Evolutionary conservation across 331 rosid species (phyloP), one percentile per base, ranked within the genome.

Genomic region (Telfairia occidentalis): DNA sequence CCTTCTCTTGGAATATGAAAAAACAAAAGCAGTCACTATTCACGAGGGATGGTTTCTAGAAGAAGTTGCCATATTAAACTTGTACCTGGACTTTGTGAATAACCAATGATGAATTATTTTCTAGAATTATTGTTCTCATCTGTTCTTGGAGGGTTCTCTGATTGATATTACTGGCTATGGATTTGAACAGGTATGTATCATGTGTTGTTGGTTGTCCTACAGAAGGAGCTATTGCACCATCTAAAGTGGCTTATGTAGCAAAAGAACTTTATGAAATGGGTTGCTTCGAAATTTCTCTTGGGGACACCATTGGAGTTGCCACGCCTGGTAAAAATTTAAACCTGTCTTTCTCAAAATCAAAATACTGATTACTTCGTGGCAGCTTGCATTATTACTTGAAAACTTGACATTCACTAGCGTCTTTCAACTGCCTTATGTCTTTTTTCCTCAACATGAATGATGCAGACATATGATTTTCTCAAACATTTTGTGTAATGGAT

Each of bases 211-310:
- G 92, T 66, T 92, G 98, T 78, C 98, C 98, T 15, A 90, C 78
- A 53, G 98, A 92, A 83, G 98, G 98, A 83, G 81, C 83, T 66
- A 80, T 92, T 46, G 9, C 86, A 38, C 96, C 97, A 1, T 86
- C 93, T 55, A 87, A 71, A 80, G 98, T 92, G 40, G 97, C 97
- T 60, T 86, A 87, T 72, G 92, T 92, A 42, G 97, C 98, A 71
- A 92, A 89, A 80, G 89, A 85, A 76, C 87, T 92, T 52, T 77
- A 85, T 74, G 88, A 92, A 76, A 92, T 92, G 97, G 98, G 98
- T 53, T 92, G 98, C 87, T 92, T 87, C 67, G 98, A 92, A 76
- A 89, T 89, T 77, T 92, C 98, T 37, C 97, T 92, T 35, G 98
- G 87, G 71, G 97, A 92, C 89, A 92, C 98, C 42, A 89, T 88